A percentile compares a stretch with the other conserved stretches of the same genome.
Conservation (phyloP, 805 yeast species). For the Nakazawaea ishiwadae region DNA sequence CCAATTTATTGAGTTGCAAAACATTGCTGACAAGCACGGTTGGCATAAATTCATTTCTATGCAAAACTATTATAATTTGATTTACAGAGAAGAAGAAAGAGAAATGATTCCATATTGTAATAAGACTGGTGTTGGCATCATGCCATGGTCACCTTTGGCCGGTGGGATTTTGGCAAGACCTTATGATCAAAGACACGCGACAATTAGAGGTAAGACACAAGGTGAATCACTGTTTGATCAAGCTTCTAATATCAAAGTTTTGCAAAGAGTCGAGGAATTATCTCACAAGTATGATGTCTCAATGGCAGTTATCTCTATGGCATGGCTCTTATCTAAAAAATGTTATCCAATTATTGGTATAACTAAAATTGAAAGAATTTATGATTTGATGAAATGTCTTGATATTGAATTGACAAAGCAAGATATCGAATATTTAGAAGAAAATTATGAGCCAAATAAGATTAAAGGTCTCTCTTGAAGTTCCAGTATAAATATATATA, state of each 20-base stretch:
- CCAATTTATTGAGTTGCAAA: conserved; percentile 50
- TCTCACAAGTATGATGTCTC: conserved; percentile 40
- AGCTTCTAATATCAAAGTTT: conserved; percentile 28
- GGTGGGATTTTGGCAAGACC: conserved; percentile 31
- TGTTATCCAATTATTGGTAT: conserved; percentile 52
- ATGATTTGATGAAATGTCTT: conserved; percentile 43
- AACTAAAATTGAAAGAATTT: conserved; percentile 42
- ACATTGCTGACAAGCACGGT: conserved; percentile 47
- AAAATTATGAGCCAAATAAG: conserved; percentile 25
- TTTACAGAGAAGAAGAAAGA: conserved; percentile 60
- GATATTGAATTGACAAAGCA: conserved; percentile 32
- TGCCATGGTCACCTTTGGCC: conserved; percentile 60
- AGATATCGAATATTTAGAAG: conserved; percentile 32
- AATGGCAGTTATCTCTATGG: conserved; percentile 50
- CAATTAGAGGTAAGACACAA: conserved; percentile 14
- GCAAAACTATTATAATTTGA: conserved; percentile 52
- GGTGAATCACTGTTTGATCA: conserved; percentile 16
- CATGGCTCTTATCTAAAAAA: conserved; percentile 51
- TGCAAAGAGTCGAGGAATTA: conserved; percentile 47
- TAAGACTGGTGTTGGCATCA: conserved; percentile 44
- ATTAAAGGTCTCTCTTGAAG: not conserved
- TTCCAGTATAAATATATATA: not conserved
- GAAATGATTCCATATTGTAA: conserved; percentile 54
- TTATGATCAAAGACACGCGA: not conserved
- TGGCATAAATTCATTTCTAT: conserved; percentile 55